Evolutionary conservation across 306 rosid species (phyloP), one percentile per base, ranked within the genome.

Genomic region (Cyclanthera cordifolia): DNA sequence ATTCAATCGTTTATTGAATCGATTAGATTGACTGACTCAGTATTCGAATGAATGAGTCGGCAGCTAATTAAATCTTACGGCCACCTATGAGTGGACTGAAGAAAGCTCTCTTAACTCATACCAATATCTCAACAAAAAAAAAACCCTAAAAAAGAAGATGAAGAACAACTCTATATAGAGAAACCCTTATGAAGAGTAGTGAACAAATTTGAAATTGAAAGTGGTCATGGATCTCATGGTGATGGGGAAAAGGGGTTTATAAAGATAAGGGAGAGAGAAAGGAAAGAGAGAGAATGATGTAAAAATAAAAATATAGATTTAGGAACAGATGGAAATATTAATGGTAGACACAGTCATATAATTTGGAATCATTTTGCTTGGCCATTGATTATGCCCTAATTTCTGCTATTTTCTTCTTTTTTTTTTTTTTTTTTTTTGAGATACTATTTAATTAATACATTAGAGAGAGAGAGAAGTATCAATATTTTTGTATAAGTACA

Each of bases 81-180:
- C 71, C 71, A 66, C 71, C 71, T 43, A 25, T 46, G 71, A 66
- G 71, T 66, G 71, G 71, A 66, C 71, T 66, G 71, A 66, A 66
- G 71, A 66, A 66, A 66, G 71, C 71, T 66, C 71, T 66, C 71
- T 66, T 66, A 46, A 46, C 71, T 43, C 32, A 30, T 12, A 59
- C 39, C 32, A 28, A 30, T 50, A 50, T 14, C 41, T 14, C 0
- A 25, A 30, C 4, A 16, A 13, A 57, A 13, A 3, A 24, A 2
- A 14, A 57, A 28, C 39, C n/a, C 17, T 5, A 9, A 8, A 16
- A 16, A 8, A 30, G 2, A 23, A 5, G n/a, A 5, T 12, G 9
- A 27, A n/a, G 6, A 17, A 28, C 43, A 28, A n/a, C 28, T 9
- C 25, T 17, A 55, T 34, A 56, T 2, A 32, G 43, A 28, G 24